These are phyloP conservation scores for Calocybe gambosa DNA, from an alignment of 1,284 basidiomycete species.

Conservation along the genomic window DNA sequence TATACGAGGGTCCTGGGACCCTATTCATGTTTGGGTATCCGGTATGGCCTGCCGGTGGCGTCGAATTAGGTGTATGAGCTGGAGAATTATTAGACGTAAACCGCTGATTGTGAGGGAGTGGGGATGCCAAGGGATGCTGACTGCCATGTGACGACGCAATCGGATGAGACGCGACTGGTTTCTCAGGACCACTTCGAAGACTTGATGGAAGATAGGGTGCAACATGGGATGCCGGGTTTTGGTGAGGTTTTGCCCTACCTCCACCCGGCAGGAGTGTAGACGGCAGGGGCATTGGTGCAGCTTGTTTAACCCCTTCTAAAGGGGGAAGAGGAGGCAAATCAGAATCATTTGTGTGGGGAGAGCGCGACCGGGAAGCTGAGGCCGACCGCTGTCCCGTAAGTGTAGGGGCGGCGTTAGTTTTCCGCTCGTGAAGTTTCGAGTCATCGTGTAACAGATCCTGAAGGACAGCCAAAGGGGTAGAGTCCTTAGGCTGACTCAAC, in stretches of 20 bases:
- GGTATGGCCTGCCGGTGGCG: neutral
- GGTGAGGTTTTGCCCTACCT: slow-evolving; percentile 7
- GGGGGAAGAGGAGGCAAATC: slow-evolving; percentile 27
- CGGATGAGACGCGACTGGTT: slow-evolving; percentile 7
- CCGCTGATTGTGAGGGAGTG: neutral
- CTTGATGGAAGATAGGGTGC: slow-evolving; percentile 13
- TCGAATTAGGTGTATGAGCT: neutral
- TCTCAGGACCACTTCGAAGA: slow-evolving; percentile 8
- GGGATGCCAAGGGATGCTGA: neutral
- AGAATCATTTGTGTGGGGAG: slow-evolving; percentile 10
- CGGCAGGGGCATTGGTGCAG: slow-evolving; percentile 13
- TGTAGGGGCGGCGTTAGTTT: slow-evolving; percentile 9
- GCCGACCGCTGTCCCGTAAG: slow-evolving; percentile 10
- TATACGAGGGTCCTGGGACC: neutral
- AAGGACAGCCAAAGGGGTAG: slow-evolving; percentile 6
- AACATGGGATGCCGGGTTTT: neutral
- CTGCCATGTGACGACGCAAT: neutral
- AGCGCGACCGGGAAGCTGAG: slow-evolving; percentile 15
- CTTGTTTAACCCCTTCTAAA: slow-evolving; percentile 23
- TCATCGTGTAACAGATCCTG: slow-evolving; percentile 13
- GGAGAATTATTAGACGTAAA: slow-evolving; percentile 8
- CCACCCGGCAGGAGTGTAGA: slow-evolving; percentile 18
- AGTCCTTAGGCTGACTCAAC: slow-evolving; percentile 17
- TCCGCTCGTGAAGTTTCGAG: slow-evolving; percentile 5
- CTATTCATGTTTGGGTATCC: neutral